Conservation (phyloP, 164 flowering plant species). For the Stephania japonica region DNA sequence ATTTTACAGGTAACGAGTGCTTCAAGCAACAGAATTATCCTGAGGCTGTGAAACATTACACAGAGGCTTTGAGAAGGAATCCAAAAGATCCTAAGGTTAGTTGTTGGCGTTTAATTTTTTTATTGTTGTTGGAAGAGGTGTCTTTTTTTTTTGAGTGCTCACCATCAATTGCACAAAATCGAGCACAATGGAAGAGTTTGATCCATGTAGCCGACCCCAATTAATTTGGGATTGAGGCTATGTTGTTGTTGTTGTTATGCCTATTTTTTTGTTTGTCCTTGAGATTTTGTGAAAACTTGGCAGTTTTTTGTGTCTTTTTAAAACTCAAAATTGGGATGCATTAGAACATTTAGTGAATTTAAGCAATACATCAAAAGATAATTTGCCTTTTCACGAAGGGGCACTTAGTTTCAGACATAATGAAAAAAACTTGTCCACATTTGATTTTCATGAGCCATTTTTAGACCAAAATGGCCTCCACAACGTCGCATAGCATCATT, state of each 20-base stretch:
- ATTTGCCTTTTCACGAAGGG: background rate
- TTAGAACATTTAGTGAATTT: background rate
- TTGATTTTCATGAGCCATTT: background rate
- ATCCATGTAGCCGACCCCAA: too few relatives aligned
- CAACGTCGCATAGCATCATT: too few relatives aligned
- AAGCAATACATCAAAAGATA: background rate
- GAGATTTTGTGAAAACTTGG: background rate
- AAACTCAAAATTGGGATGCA: background rate
- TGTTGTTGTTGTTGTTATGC: background rate
- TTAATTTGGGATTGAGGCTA: background rate
- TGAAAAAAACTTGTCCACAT: background rate
- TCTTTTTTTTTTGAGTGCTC: too few relatives aligned
- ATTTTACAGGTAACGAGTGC: constrained; percentile 64
- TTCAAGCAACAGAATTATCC: constrained; percentile 92
- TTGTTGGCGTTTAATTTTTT: background rate
- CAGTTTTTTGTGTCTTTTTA: background rate
- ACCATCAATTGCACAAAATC: too few relatives aligned
- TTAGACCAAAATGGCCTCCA: too few relatives aligned
- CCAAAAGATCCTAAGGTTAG: constrained; percentile 79
- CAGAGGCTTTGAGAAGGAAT: constrained; percentile 82
- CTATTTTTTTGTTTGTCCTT: background rate
- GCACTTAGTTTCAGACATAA: background rate
- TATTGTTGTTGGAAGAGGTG: background rate
- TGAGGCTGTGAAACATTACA: constrained; percentile 86
- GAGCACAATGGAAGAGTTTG: too few relatives aligned